Evolutionary conservation across 1,139 yeast genomes (phyloP), one percentile per base, ranked within the genome.

Genomic region (Dujonia santamariae): DNA sequence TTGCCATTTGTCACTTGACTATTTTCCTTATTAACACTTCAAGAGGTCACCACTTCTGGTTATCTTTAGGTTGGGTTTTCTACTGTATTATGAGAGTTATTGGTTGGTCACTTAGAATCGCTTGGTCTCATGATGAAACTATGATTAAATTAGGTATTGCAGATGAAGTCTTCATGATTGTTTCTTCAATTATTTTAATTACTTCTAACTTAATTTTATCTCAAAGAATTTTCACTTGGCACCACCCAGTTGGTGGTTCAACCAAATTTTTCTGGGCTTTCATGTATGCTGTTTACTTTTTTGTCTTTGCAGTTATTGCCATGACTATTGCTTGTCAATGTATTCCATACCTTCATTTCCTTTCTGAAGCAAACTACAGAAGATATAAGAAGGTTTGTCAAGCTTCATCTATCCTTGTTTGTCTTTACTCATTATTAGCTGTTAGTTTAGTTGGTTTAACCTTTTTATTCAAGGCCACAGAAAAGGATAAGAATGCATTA

Each of bases 211-310:
- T 83, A 56, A 72, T 82, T 29, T 62, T 85, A 41, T 88, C 88
- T 4, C 92, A 84, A 54, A 71, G 95, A 46, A 67, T 84, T 29
- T 84, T 83, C 59, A 82, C 90, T 7, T 82, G 92, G 87, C 67
- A 85, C 50, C 94, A 85, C 51, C 94, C 95, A 3, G 83, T 78
- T 32, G 76, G 84, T 20, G 94, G 92, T 37, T 68, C 79, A 17
- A 56, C 75, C 29, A 61, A 54, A 37, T 48, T 69, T 32, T 80
- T 82, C 51, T 78, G 83, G 78, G 43, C 45, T 12, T 39, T 64
- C 27, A 80, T 84, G 84, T 51, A 70, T 30, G 35, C 54, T 1
- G 48, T 76, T 24, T 84, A 85, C 52, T 51, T 57, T 3, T 41
- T 80, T 32, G 90, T 84, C 19, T 38, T 70, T 31, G 79, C 78